phyloP scores from a whole-genome alignment of 169 alveolate species.

The Plasmodium malariae region DNA sequence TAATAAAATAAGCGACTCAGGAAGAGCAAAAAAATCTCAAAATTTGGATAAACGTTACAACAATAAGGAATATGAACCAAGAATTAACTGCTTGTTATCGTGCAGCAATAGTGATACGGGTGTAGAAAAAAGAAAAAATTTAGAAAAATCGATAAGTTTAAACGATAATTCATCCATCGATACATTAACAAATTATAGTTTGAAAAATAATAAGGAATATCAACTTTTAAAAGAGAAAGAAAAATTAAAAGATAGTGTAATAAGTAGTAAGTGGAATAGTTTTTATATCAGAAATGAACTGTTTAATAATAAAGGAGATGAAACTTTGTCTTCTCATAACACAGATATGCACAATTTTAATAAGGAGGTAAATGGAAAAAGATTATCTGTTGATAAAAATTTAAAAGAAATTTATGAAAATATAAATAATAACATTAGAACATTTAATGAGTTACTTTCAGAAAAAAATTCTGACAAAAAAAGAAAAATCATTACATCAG shows the following conservation, averaged over 20 bases:
- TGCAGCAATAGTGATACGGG: constrained; percentile 2
- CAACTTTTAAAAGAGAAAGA: constrained; percentile 13
- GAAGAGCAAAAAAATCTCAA: too few relatives aligned
- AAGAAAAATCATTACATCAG: neutral
- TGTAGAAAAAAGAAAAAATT: constrained; percentile 4
- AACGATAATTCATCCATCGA: constrained; percentile 41
- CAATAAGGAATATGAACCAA: too few relatives aligned
- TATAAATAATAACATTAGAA: constrained; percentile 2
- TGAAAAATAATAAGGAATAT: constrained; percentile 25
- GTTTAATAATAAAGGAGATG: constrained; percentile 4
- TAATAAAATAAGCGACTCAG: neutral
- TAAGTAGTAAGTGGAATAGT: neutral
- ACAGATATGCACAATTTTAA: neutral
- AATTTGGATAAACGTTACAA: too few relatives aligned
- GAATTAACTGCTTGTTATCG: neutral
- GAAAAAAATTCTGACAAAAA: neutral
- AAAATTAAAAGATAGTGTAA: constrained; percentile 22
- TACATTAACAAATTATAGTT: constrained; percentile 17
- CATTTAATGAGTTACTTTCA: constrained; percentile 8
- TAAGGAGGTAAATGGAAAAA: constrained; percentile 7
- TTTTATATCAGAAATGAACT: neutral
- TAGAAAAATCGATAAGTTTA: constrained; percentile 24
- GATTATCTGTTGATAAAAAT: constrained; percentile 6
- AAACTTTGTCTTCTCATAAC: neutral
- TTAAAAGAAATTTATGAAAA: constrained; percentile 1